phyloP scores from a whole-genome alignment of 768 basidiomycete genomes.

The Xerocomellus dryophilus region DNA sequence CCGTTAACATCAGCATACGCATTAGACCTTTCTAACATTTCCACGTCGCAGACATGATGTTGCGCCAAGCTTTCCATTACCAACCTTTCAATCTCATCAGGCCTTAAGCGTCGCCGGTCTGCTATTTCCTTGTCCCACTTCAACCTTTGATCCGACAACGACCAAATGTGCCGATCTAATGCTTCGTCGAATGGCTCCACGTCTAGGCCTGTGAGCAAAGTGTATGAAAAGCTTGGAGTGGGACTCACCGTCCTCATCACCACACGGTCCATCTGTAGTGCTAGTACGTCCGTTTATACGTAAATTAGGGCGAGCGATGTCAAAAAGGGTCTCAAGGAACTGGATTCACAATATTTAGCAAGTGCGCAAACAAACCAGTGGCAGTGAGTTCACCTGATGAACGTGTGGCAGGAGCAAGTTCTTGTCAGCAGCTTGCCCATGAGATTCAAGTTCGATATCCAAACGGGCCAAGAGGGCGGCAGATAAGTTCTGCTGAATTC shows the following conservation, averaged over 20 bases:
- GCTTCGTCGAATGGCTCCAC: conserved; percentile 85
- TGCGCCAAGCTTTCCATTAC: conserved; percentile 39
- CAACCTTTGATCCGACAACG: conserved; percentile 68
- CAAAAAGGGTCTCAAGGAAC: conserved; percentile 64
- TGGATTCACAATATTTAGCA: conserved; percentile 22
- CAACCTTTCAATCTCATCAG: conserved; percentile 47
- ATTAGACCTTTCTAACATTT: conserved; percentile 16
- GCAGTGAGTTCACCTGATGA: conserved; percentile 41
- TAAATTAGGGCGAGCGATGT: conserved; percentile 64
- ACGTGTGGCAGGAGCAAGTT: conserved; percentile 49
- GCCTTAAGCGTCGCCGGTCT: conserved; percentile 60
- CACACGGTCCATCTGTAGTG: conserved; percentile 59
- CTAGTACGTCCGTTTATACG: conserved; percentile 69
- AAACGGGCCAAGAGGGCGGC: conserved; percentile 44
- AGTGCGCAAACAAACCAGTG: not conserved
- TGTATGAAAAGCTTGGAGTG: not conserved
- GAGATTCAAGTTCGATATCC: conserved; percentile 43
- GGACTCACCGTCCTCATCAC: conserved; percentile 51
- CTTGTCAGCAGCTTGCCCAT: conserved; percentile 41
- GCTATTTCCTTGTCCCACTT: conserved; percentile 74
- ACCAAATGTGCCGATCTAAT: conserved; percentile 80
- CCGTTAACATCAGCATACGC: conserved; percentile 1
- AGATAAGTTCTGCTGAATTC: conserved; percentile 53
- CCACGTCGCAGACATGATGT: conserved; percentile 32
- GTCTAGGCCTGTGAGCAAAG: conserved; percentile 36